phyloP scores from a whole-genome alignment of 805 yeast species.

The Lachancea thermotolerans region DNA sequence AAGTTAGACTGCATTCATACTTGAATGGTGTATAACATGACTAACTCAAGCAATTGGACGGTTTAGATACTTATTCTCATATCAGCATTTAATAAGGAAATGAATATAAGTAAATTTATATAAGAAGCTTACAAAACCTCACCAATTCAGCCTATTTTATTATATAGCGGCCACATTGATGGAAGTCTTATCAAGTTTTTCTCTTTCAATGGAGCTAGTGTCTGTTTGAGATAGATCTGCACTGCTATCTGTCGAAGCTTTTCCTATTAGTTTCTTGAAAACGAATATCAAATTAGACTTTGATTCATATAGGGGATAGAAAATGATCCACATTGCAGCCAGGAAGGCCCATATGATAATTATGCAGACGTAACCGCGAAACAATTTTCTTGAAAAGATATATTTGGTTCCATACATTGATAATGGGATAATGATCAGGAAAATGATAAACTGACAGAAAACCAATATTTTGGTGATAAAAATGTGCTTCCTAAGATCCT shows the following conservation, averaged over 20 bases:
- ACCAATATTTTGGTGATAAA: background rate
- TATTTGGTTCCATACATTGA: constrained; percentile 2
- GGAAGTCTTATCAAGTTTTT: background rate
- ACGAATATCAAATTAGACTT: background rate
- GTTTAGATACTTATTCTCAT: no score
- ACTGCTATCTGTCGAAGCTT: background rate
- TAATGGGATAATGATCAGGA: constrained; percentile 1
- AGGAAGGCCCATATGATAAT: background rate
- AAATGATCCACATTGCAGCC: background rate
- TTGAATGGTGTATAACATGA: no score
- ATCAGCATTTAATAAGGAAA: no score
- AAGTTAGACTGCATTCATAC: no score
- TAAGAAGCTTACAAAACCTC: background rate
- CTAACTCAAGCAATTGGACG: no score
- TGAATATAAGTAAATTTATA: no score
- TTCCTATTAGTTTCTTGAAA: background rate
- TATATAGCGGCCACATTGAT: background rate
- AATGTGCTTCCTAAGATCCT: background rate
- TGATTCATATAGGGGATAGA: background rate
- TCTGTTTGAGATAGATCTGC: background rate
- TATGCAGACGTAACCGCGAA: constrained; percentile 1
- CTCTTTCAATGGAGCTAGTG: background rate
- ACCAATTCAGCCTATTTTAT: background rate
- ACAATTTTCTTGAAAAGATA: background rate
- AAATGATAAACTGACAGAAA: background rate